phyloP scores from a whole-genome alignment of 805 yeast species.

The Metschnikowia kunwiensis region DNA sequence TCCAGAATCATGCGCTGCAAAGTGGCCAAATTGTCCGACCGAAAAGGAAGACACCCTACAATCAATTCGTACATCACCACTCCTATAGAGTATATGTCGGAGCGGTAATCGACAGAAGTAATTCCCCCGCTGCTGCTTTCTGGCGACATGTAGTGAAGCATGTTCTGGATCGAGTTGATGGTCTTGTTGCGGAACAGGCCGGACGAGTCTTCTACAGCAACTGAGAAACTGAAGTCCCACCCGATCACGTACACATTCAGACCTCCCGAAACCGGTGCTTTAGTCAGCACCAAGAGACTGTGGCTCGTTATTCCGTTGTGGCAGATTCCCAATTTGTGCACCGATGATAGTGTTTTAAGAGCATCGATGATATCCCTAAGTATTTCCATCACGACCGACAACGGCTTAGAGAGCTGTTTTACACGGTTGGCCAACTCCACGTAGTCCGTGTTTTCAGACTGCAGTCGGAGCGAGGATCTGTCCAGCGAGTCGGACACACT shows the following conservation, averaged over 20 bases:
- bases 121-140: conserved; percentile 43
- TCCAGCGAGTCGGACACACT: conserved; percentile 10
- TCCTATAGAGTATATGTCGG: conserved; percentile 51
- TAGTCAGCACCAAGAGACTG: conserved; percentile 35
- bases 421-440: conserved; percentile 17
- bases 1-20: conserved; percentile 39
- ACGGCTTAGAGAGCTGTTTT: conserved; percentile 20
- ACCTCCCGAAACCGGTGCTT: not conserved
- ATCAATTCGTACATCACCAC: conserved; percentile 48
- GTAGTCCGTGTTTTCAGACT: conserved; percentile 15
- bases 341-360: conserved; percentile 20
- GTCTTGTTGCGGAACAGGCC: conserved; percentile 43
- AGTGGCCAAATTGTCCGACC: conserved; percentile 36
- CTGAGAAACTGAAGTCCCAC: conserved; percentile 48
- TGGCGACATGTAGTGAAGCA: conserved; percentile 49
- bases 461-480: conserved; percentile 4
- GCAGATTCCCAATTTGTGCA: conserved; percentile 41
- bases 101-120: conserved; percentile 41
- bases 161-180: conserved; percentile 33
- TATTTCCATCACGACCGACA: conserved; percentile 20
- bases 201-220: conserved; percentile 39
- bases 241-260: conserved; percentile 38
- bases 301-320: conserved; percentile 46
- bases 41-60: conserved; percentile 45
- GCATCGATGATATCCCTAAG: conserved; percentile 25